Percentiles rank a stretch among this genome's conserved stretches.
These are phyloP conservation scores for Glycine latifolia DNA, from an alignment of 306 rosid species.

Conservation along the genomic window DNA sequence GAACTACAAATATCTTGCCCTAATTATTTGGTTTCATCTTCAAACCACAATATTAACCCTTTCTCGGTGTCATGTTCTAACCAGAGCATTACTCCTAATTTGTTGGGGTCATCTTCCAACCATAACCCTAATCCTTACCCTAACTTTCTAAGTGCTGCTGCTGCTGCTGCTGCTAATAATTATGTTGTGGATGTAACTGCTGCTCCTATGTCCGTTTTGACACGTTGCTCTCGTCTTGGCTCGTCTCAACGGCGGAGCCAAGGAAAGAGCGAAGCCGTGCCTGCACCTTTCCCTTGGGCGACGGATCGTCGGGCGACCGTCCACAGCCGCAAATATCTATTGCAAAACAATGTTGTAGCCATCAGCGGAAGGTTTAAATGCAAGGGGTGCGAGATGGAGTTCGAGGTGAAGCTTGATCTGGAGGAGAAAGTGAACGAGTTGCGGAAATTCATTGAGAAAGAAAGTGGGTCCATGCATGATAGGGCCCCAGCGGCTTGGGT, in stretches of 20 bases:
- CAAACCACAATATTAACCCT: background rate
- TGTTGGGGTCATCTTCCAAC: background rate
- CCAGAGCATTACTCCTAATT: background rate
- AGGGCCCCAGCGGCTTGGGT: slow-evolving; percentile 59
- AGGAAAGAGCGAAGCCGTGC: slow-evolving; percentile 3
- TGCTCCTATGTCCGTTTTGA: background rate
- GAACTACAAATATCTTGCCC: background rate
- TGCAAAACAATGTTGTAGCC: background rate
- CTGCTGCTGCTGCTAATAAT: too few relatives aligned
- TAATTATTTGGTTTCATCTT: background rate
- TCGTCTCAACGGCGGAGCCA: background rate
- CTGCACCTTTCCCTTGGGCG: slow-evolving; percentile 65
- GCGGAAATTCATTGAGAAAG: background rate
- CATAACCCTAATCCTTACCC: too few relatives aligned
- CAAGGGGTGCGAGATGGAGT: slow-evolving; percentile 47
- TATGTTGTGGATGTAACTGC: too few relatives aligned
- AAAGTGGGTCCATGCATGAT: slow-evolving; percentile 24
- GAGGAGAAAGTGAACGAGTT: background rate
- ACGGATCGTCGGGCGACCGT: slow-evolving; percentile 42
- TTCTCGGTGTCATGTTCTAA: background rate
- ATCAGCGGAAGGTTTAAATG: slow-evolving; percentile 56
- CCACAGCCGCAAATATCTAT: background rate
- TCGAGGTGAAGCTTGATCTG: slow-evolving; percentile 33
- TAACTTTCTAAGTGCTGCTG: too few relatives aligned
- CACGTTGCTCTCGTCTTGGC: background rate